These are phyloP conservation scores for Fusarium haematococcum DNA, from an alignment of 2,329 filamentous ascomycete species.

Conservation along the genomic window DNA sequence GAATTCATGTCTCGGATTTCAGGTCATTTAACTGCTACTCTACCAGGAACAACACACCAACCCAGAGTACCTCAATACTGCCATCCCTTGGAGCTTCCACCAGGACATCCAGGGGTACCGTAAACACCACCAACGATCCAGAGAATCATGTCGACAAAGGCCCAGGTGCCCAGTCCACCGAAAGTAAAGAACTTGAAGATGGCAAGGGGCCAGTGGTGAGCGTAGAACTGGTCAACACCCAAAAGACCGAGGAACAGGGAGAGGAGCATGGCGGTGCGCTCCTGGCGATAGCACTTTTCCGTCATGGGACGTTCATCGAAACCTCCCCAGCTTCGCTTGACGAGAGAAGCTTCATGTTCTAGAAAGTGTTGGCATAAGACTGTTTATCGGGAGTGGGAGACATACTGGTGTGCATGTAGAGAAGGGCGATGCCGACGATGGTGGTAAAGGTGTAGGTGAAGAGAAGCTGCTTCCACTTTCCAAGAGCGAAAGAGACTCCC, in stretches of 20 bases:
- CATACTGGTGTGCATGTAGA: slow-evolving; percentile 8
- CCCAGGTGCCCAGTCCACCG: slow-evolving; percentile 31
- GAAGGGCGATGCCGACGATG: slow-evolving; percentile 8
- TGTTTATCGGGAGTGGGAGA: background rate
- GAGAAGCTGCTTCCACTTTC: slow-evolving; percentile 12
- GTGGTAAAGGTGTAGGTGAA: slow-evolving; percentile 17
- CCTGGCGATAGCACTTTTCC: slow-evolving; percentile 35
- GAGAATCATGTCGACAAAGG: slow-evolving; percentile 32
- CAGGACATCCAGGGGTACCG: slow-evolving; percentile 35
- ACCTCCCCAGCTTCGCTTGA: slow-evolving; percentile 31
- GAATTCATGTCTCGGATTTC: background rate
- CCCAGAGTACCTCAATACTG: slow-evolving; percentile 2
- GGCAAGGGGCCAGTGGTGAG: slow-evolving; percentile 30
- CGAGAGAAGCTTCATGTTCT: slow-evolving; percentile 14
- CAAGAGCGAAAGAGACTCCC: slow-evolving; percentile 2
- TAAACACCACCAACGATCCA: slow-evolving; percentile 42
- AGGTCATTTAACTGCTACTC: background rate
- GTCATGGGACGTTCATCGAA: slow-evolving; percentile 26
- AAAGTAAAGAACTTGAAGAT: slow-evolving; percentile 36
- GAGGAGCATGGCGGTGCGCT: slow-evolving; percentile 38
- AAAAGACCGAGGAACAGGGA: slow-evolving; percentile 16
- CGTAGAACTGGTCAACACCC: slow-evolving; percentile 38
- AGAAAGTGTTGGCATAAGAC: background rate
- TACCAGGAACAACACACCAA: background rate
- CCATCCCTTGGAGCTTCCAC: slow-evolving; percentile 26